phyloP scores from a whole-genome alignment of 805 yeast species.

The Kluyveromyces wickerhamii region DNA sequence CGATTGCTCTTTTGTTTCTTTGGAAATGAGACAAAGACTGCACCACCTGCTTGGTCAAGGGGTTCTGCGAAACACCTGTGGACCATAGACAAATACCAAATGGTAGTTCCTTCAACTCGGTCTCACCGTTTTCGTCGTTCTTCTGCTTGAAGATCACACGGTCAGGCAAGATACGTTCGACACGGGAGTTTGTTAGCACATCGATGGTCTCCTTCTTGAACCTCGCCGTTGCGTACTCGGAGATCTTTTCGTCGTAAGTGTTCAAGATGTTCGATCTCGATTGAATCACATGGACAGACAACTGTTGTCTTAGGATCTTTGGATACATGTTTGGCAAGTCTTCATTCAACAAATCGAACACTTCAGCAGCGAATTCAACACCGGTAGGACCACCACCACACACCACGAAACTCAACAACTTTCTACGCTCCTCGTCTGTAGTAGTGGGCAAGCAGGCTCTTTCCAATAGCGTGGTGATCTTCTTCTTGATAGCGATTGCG shows the following conservation, averaged over 20 bases:
- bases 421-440: slow-evolving; percentile 52
- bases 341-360: slow-evolving; percentile 57
- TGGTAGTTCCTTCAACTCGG: slow-evolving; percentile 41
- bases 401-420: slow-evolving; percentile 52
- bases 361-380: slow-evolving; percentile 67
- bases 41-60: slow-evolving; percentile 49
- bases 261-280: slow-evolving; percentile 60
- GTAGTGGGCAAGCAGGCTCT: slow-evolving; percentile 60
- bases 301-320: slow-evolving; percentile 49
- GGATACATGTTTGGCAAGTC: slow-evolving; percentile 54
- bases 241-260: slow-evolving; percentile 58
- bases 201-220: slow-evolving; percentile 57
- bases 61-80: slow-evolving; percentile 64
- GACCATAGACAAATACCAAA: slow-evolving; percentile 70
- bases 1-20: slow-evolving; percentile 61
- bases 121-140: slow-evolving; percentile 34
- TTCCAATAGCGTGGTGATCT: slow-evolving; percentile 49
- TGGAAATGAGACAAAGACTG: slow-evolving; percentile 41
- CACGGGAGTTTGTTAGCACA: slow-evolving; percentile 57
- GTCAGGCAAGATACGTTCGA: slow-evolving; percentile 47
- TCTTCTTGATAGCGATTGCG: slow-evolving; percentile 47
- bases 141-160: slow-evolving; percentile 51
- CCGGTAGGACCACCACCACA: slow-evolving; percentile 78
- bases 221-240: slow-evolving; percentile 56
- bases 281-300: slow-evolving; percentile 62